Conservation (phyloP, 768 basidiomycete genomes). For the Tylopilus rubrobrunneus region DNA sequence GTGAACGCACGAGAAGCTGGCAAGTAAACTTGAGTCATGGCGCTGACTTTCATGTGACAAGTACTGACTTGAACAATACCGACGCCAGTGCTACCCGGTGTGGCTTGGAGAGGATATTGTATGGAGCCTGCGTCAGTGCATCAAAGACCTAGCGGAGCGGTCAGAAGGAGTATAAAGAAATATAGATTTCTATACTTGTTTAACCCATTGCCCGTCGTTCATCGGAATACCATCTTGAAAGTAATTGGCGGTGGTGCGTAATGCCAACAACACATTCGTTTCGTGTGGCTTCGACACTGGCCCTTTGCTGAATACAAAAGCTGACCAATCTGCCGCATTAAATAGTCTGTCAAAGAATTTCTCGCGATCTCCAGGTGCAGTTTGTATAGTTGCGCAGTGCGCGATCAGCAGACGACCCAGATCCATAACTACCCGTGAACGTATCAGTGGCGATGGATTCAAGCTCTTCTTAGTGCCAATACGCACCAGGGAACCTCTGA, state of each 20-base stretch:
- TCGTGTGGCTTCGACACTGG: constrained; percentile 69
- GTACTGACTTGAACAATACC: constrained; percentile 80
- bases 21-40: constrained; percentile 1
- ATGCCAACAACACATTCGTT: constrained; percentile 77
- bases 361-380: constrained; percentile 40
- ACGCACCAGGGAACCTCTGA: constrained; percentile 67
- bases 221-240: constrained; percentile 54
- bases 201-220: constrained; percentile 47
- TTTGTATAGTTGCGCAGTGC: constrained; percentile 53
- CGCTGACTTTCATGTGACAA: not conserved
- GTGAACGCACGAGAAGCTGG: constrained; percentile 63
- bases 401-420: constrained; percentile 73
- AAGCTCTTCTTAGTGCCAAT: not conserved
- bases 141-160: constrained; percentile 50
- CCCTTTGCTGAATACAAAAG: constrained; percentile 43
- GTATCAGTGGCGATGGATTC: not conserved
- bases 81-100: constrained; percentile 80
- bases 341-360: constrained; percentile 61
- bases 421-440: constrained; percentile 64
- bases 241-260: constrained; percentile 77
- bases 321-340: constrained; percentile 61
- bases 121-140: constrained; percentile 47
- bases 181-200: constrained; percentile 36
- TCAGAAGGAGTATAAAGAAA: constrained; percentile 5
- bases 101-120: constrained; percentile 56